Conservation (phyloP, 208 protist genomes). For the Acanthamoeba triangularis region DNA sequence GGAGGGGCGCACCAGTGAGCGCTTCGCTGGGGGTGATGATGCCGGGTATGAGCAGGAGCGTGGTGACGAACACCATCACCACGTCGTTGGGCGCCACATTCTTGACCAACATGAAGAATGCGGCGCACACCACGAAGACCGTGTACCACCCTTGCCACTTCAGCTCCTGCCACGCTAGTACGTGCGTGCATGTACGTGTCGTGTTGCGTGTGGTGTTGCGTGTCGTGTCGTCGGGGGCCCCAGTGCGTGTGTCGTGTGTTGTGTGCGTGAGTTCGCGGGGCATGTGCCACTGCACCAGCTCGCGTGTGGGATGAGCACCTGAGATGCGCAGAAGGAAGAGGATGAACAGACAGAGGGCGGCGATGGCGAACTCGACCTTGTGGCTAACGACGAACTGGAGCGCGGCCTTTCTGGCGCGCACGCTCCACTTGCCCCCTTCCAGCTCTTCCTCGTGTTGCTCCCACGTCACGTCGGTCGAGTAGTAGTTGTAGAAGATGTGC, state of each 20-base stretch:
- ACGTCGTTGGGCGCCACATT: constrained; percentile 4
- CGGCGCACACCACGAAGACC: neutral
- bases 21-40: constrained; percentile 52
- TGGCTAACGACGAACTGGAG: neutral
- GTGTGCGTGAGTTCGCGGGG: neutral
- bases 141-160: constrained; percentile 20
- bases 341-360: neutral
- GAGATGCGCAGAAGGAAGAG: constrained; percentile 57
- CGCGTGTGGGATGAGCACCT: neutral
- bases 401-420: neutral
- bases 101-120: constrained; percentile 51
- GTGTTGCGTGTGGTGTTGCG: no score
- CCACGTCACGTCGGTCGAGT: constrained; percentile 20
- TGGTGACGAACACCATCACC: constrained; percentile 21
- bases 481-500: constrained; percentile 73
- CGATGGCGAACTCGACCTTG: constrained; percentile 5
- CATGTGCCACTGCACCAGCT: neutral
- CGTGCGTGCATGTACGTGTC: no score
- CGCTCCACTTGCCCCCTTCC: neutral
- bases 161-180: constrained; percentile 25
- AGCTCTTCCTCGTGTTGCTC: neutral
- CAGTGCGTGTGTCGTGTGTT: neutral
- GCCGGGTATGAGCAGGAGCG: constrained; percentile 12
- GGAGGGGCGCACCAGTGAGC: neutral
- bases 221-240: neutral